Percentiles rank a stretch among this genome's conserved stretches.
Evolutionary conservation across 208 protist genomes (phyloP).

Genomic region (Tritrichomonas musculus): DNA sequence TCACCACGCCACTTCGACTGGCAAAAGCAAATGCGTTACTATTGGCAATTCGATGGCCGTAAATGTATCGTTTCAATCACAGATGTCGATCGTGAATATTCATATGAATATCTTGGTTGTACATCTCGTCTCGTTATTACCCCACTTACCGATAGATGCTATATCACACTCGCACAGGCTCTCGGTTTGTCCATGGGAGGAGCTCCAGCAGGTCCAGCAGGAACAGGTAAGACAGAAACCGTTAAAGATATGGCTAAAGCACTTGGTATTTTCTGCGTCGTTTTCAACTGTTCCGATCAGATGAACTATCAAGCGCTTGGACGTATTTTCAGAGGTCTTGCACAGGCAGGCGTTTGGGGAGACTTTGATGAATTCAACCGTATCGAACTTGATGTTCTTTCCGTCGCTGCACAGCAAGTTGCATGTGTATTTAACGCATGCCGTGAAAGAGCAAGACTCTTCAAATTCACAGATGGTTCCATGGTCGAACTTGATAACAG

Average conservation of each 20-base stretch:
- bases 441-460: conserved; percentile 49
- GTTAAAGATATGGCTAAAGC: conserved; percentile 72
- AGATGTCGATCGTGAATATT: conserved; percentile 69
- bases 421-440: conserved; percentile 59
- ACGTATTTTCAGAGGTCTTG: conserved; percentile 72
- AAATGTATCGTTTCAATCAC: conserved; percentile 57
- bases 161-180: conserved; percentile 68
- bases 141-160: conserved; percentile 68
- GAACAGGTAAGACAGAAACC: conserved; percentile 78
- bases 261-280: conserved; percentile 69
- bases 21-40: conserved; percentile 67
- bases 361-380: conserved; percentile 80
- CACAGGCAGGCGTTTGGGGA: conserved; percentile 70
- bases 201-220: conserved; percentile 68
- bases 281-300: conserved; percentile 77
- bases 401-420: conserved; percentile 71
- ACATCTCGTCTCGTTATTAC: conserved; percentile 69
- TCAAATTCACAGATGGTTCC: conserved; percentile 66
- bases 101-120: conserved; percentile 68
- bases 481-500: conserved; percentile 52
- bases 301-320: conserved; percentile 64
- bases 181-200: conserved; percentile 68
- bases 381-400: conserved; percentile 71
- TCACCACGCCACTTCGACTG: conserved; percentile 65
- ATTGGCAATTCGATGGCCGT: conserved; percentile 64